A percentile compares a stretch with the other conserved stretches of the same genome.
These are phyloP conservation scores for Coemansia sp. DNA, from an alignment of 192 early-diverging fungal genomes.

Conservation along the genomic window DNA sequence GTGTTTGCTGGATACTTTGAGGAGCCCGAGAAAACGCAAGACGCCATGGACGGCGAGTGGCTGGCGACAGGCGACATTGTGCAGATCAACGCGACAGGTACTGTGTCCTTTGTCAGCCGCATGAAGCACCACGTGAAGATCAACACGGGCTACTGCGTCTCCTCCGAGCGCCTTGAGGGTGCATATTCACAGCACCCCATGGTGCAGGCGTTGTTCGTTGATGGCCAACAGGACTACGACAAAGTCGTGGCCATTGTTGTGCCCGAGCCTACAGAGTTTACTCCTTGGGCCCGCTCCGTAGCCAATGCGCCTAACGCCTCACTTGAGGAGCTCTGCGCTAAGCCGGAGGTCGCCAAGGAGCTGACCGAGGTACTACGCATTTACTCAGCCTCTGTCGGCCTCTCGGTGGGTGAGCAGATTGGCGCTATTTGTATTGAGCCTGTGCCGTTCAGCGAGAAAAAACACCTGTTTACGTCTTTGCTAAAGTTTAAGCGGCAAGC, in stretches of 20 bases:
- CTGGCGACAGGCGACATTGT: too few species aligned
- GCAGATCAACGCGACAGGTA: too few species aligned
- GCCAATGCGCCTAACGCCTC: slow-evolving; percentile 23
- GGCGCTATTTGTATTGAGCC: slow-evolving; percentile 14
- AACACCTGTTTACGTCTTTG: slow-evolving; percentile 71
- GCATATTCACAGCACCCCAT: slow-evolving; percentile 64
- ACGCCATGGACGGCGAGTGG: too few species aligned
- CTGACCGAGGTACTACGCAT: slow-evolving; percentile 21
- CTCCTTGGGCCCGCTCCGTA: slow-evolving; percentile 20
- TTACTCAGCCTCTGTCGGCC: slow-evolving; percentile 57
- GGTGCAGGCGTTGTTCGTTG: slow-evolving; percentile 79
- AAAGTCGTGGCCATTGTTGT: slow-evolving; percentile 71
- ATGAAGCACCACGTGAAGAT: slow-evolving; percentile 78
- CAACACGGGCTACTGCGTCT: slow-evolving; percentile 54
- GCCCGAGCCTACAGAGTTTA: slow-evolving; percentile 60
- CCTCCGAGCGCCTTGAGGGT: too few species aligned
- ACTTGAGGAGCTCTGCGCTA: slow-evolving; percentile 53
- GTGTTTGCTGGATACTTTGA: slow-evolving; percentile 67
- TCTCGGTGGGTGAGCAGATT: slow-evolving; percentile 79
- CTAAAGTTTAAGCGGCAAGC: slow-evolving; percentile 71
- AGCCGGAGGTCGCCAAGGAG: slow-evolving; percentile 46
- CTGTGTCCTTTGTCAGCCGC: slow-evolving; percentile 69
- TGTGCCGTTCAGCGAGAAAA: slow-evolving; percentile 64
- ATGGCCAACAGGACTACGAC: slow-evolving; percentile 64
- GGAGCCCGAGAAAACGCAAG: slow-evolving; percentile 65